A percentile compares a stretch with the other conserved stretches of the same genome.
Evolutionary conservation across 2,329 filamentous ascomycete species (phyloP).

Genomic region (Neocucurbitaria cava): DNA sequence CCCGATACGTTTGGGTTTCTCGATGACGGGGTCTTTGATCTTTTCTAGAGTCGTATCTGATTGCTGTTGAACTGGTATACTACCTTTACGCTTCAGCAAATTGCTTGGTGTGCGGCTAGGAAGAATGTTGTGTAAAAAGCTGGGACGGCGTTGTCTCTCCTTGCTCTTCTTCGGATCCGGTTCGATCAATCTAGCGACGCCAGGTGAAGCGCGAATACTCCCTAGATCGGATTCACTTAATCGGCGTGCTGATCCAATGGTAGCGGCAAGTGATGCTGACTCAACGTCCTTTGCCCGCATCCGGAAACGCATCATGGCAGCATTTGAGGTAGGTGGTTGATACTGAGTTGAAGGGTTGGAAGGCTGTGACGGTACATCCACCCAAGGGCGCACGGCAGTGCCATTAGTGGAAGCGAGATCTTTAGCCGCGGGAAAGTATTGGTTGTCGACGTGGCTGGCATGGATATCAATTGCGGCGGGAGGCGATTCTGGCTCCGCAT

Average conservation of each 20-base stretch:
- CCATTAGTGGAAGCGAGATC: slow-evolving; percentile 27
- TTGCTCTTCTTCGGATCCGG: slow-evolving; percentile 50
- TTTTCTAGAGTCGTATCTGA: slow-evolving; percentile 34
- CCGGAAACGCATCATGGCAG: slow-evolving; percentile 62
- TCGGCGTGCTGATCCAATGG: slow-evolving; percentile 73
- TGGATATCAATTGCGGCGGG: slow-evolving; percentile 42
- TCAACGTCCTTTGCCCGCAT: slow-evolving; percentile 60
- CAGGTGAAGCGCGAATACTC: slow-evolving; percentile 64
- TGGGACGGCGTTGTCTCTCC: slow-evolving; percentile 57
- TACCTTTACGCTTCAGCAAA: slow-evolving; percentile 57
- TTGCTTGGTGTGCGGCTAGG: slow-evolving; percentile 53
- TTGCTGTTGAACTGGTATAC: slow-evolving; percentile 41
- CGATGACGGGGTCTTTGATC: slow-evolving; percentile 38
- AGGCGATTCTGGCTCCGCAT: slow-evolving; percentile 42
- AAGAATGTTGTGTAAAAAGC: slow-evolving; percentile 58
- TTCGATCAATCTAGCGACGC: slow-evolving; percentile 67
- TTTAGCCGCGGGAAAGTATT: slow-evolving; percentile 39
- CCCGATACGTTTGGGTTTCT: slow-evolving; percentile 50
- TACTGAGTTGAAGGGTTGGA: slow-evolving; percentile 43
- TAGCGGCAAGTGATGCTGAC: slow-evolving; percentile 66
- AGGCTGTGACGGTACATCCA: slow-evolving; percentile 51
- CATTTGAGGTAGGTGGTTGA: slow-evolving; percentile 62
- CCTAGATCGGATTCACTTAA: slow-evolving; percentile 70
- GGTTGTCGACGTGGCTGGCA: slow-evolving; percentile 32
- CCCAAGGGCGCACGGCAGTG: slow-evolving; percentile 55